Percentiles rank a stretch among this genome's conserved stretches.
Conservation (phyloP, 108 stramenopile species). For the Skeletonema tropicum region DNA sequence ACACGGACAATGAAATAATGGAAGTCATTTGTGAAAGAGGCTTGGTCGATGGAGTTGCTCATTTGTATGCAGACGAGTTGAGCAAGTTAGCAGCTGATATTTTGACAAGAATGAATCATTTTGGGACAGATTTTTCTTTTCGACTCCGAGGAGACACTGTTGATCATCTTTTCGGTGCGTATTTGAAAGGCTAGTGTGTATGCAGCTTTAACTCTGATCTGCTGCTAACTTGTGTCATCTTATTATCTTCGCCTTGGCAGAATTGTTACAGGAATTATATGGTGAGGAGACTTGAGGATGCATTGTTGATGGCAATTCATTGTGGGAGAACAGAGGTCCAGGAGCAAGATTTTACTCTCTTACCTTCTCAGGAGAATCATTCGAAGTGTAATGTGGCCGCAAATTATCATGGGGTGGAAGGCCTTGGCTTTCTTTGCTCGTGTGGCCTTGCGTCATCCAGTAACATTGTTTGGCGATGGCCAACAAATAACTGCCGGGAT, state of each 20-base stretch:
- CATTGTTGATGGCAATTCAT: constrained; percentile 1
- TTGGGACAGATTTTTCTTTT: background rate
- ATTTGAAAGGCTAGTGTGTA: too few relatives aligned
- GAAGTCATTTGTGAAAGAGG: background rate
- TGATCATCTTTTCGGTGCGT: background rate
- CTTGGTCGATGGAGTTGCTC: background rate
- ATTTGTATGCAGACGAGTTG: background rate
- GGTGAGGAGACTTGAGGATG: constrained; percentile 1
- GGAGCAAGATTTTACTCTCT: background rate
- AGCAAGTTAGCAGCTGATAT: background rate
- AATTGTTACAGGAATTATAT: background rate
- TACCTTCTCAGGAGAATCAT: constrained; percentile 2
- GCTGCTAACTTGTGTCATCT: background rate
- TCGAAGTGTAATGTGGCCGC: too few relatives aligned
- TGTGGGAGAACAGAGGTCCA: background rate
- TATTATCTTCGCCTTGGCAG: background rate
- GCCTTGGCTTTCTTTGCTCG: background rate
- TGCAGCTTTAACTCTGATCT: background rate
- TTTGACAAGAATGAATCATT: background rate
- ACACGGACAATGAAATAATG: background rate
- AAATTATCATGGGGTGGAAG: background rate
- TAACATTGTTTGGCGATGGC: constrained; percentile 16
- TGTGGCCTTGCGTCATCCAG: background rate
- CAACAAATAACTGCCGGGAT: constrained; percentile 17
- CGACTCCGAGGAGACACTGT: background rate